Base-by-base conservation (phyloP, 139 green algal species). In the Eudorina sp. region DNA sequence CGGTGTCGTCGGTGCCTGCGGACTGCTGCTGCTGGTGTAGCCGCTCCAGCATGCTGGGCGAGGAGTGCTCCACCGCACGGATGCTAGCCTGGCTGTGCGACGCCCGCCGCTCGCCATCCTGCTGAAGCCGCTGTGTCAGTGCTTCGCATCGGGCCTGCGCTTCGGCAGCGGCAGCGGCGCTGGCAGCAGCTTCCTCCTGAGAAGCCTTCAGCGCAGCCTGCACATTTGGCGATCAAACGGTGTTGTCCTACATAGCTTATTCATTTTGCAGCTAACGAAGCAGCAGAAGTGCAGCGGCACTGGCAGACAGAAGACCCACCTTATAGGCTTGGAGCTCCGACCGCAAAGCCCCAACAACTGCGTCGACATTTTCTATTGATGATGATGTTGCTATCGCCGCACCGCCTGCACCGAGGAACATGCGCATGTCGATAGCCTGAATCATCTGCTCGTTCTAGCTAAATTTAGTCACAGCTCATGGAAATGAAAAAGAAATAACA, bases 261-360 rank as follows among this genome's bases (percentile, higher is more conserved):
- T n/a, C n/a, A n/a, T n/a, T n/a, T n/a, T n/a, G n/a, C n/a, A n/a
- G n/a, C n/a, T n/a, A n/a, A n/a, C n/a, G n/a, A n/a, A n/a, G n/a
- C n/a, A n/a, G n/a, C n/a, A n/a, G n/a, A n/a, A n/a, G n/a, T n/a
- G n/a, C n/a, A n/a, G n/a, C n/a, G n/a, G n/a, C n/a, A n/a, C n/a
- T n/a, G n/a, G n/a, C n/a, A n/a, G n/a, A n/a, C n/a, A n/a, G 75
- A 2, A 41, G 34, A 31, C 21, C 19, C n/a, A 90, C 86, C 86
- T 85, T 85, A 36, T 90, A 90, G 0, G 86, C 62, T n/a, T 86
- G 43, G 4, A 90, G 58, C 76, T 90, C 86, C 34, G 86, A 75
- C 18, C 76, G 53, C 36, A 90, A 34, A 9, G 64, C 60, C 1
- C 21, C 34, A 19, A 87, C 46, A 4, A 87, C 14, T 0, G 62